Conservation (phyloP, 2,329 filamentous ascomycete genomes). For the Clonostachys rosea region DNA sequence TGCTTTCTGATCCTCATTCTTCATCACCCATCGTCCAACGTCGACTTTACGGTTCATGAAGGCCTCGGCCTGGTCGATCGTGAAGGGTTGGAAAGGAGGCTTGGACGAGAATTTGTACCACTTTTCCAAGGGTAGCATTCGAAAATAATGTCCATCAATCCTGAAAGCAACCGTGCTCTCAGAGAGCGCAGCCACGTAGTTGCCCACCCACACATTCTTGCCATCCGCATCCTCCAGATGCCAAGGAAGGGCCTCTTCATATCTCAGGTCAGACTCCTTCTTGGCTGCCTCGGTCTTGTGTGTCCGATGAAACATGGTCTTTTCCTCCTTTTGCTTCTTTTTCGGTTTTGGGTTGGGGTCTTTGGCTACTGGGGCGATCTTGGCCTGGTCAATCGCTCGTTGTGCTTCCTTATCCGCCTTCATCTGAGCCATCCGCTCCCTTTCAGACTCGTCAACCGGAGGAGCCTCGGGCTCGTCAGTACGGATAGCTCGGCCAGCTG, state of each 20-base stretch:
- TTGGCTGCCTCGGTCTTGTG: slow-evolving; percentile 75
- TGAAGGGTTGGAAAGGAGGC: slow-evolving; percentile 72
- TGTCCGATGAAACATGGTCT: slow-evolving; percentile 80
- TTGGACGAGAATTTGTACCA: slow-evolving; percentile 88
- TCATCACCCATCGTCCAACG: slow-evolving; percentile 76
- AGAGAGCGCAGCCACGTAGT: slow-evolving; percentile 84
- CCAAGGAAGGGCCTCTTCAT: slow-evolving; percentile 95
- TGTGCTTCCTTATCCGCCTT: slow-evolving; percentile 81
- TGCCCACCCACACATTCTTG: slow-evolving; percentile 90
- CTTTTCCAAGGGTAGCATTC: slow-evolving; percentile 89
- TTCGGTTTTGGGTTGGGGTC: slow-evolving; percentile 43
- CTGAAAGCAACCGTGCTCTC: slow-evolving; percentile 78
- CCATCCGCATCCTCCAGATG: slow-evolving; percentile 95
- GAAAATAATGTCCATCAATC: slow-evolving; percentile 65
- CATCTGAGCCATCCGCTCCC: slow-evolving; percentile 61
- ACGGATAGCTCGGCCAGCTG: slow-evolving; percentile 60
- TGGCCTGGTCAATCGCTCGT: slow-evolving; percentile 80
- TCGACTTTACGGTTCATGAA: slow-evolving; percentile 75
- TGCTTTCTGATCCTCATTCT: slow-evolving; percentile 55
- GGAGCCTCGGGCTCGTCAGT: slow-evolving; percentile 43
- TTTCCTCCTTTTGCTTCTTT: slow-evolving; percentile 73
- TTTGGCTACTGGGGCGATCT: slow-evolving; percentile 81
- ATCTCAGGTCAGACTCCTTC: slow-evolving; percentile 69
- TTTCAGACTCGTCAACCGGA: slow-evolving; percentile 50
- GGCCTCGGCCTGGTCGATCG: slow-evolving; percentile 80